Percentiles rank a stretch among this genome's conserved stretches.
Evolutionary conservation across 2,329 filamentous ascomycete species (phyloP).

Genomic region (Hyphodiscus sp.): DNA sequence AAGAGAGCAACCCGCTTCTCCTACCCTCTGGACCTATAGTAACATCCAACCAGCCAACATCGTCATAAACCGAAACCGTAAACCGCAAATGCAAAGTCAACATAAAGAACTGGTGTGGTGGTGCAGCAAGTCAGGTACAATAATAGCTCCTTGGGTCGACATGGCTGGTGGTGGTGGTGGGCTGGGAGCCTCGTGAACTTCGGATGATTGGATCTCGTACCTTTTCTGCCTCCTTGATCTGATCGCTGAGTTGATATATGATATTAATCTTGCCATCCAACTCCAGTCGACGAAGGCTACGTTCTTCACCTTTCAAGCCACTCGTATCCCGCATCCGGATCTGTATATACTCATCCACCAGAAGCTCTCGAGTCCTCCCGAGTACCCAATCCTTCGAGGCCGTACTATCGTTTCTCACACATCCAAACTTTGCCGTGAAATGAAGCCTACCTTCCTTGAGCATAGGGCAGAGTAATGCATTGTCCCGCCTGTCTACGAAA

Average conservation of each 20-base stretch:
- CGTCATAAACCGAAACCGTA: too few relatives aligned
- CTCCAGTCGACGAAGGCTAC: background rate
- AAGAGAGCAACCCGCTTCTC: background rate
- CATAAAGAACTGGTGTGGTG: background rate
- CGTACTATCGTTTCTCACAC: background rate
- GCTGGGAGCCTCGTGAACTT: background rate
- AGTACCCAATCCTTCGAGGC: background rate
- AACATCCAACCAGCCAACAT: too few relatives aligned
- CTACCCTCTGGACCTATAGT: too few relatives aligned
- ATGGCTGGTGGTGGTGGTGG: background rate
- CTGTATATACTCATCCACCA: background rate
- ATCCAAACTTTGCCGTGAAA: background rate
- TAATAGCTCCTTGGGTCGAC: background rate
- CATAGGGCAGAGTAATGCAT: constrained; percentile 11
- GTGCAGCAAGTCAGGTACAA: background rate
- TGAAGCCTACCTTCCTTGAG: background rate
- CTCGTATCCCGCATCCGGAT: too few relatives aligned
- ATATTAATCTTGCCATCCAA: too few relatives aligned
- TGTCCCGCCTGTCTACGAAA: constrained; percentile 10
- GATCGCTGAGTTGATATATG: background rate
- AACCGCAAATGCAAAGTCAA: too few relatives aligned
- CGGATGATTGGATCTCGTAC: background rate
- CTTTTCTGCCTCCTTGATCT: background rate
- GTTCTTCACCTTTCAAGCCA: background rate
- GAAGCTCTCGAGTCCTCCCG: background rate